Conservation (phyloP, 1,284 basidiomycete genomes). For the Ganoderma resinaceum region DNA sequence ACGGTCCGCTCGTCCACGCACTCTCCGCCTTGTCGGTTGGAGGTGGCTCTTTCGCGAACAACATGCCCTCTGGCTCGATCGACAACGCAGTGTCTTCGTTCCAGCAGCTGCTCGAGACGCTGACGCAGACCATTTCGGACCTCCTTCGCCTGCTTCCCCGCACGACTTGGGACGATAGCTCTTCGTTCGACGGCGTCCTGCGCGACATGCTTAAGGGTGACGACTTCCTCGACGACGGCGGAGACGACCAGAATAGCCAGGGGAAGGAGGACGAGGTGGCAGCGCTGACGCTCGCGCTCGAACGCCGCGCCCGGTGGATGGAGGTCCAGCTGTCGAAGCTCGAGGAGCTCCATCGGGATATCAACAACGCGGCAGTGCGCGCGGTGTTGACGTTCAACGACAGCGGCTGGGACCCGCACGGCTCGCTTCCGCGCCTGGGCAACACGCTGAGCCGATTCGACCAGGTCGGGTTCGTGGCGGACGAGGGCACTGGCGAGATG, state of each 20-base stretch:
- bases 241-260: conserved; percentile 55
- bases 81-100: conserved; percentile 87
- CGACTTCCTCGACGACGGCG: conserved; percentile 78
- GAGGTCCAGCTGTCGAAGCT: conserved; percentile 85
- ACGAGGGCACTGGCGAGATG: conserved; percentile 48
- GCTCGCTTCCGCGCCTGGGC: conserved; percentile 68
- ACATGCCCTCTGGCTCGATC: conserved; percentile 81
- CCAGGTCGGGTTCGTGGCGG: conserved; percentile 59
- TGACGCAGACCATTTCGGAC: conserved; percentile 87
- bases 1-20: conserved; percentile 82
- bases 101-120: conserved; percentile 82
- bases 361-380: conserved; percentile 83
- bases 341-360: conserved; percentile 84
- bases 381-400: conserved; percentile 84
- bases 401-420: conserved; percentile 79
- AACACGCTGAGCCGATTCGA: conserved; percentile 75
- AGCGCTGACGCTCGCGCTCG: conserved; percentile 79
- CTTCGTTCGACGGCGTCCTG: conserved; percentile 83
- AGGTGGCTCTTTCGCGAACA: conserved; percentile 82
- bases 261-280: conserved; percentile 81
- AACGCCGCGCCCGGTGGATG: conserved; percentile 88
- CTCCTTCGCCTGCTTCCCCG: conserved; percentile 80
- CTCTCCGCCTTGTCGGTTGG: conserved; percentile 86
- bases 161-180: conserved; percentile 86
- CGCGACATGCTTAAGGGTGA: conserved; percentile 87